Conservation (phyloP, 2,329 filamentous ascomycete species). For the Aureobasidium sp. region DNA sequence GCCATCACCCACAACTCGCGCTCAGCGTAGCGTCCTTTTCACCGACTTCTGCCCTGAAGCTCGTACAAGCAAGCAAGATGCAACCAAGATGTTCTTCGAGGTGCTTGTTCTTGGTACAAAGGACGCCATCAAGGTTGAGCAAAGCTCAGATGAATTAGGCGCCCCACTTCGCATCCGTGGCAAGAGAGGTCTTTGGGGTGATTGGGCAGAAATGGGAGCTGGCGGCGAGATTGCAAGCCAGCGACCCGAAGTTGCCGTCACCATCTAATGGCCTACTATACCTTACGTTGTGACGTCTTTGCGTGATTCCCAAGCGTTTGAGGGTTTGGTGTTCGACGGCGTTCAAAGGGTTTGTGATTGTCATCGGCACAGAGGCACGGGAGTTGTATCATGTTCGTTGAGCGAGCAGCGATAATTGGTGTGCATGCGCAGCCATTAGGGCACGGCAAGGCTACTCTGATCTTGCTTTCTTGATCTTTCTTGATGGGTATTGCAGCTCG, state of each 20-base stretch:
- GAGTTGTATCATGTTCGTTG: slow-evolving; percentile 2
- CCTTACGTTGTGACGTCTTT: slow-evolving; percentile 8
- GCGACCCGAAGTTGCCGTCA: slow-evolving; percentile 7
- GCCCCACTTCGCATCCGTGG: slow-evolving; percentile 75
- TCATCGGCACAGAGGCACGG: neutral
- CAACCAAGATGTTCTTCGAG: slow-evolving; percentile 99
- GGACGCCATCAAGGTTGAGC: slow-evolving; percentile 95
- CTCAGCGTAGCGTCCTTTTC: slow-evolving; percentile 73
- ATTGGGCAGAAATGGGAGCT: slow-evolving; percentile 73
- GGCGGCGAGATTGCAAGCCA: slow-evolving; percentile 15
- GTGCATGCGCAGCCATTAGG: neutral
- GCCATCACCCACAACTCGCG: slow-evolving; percentile 62
- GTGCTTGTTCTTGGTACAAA: slow-evolving; percentile 93
- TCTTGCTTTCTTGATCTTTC: neutral
- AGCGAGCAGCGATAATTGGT: neutral
- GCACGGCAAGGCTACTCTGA: neutral
- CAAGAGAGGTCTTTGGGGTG: slow-evolving; percentile 94
- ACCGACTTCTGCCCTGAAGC: slow-evolving; percentile 82
- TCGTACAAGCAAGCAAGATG: slow-evolving; percentile 76
- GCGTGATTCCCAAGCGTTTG: slow-evolving; percentile 4
- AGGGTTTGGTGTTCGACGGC: slow-evolving; percentile 1
- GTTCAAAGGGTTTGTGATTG: neutral
- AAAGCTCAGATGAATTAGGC: slow-evolving; percentile 60
- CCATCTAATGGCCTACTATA: neutral
- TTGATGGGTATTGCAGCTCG: neutral